phyloP scores from a whole-genome alignment of 2,329 filamentous ascomycete species.

The Daldinia sp. region DNA sequence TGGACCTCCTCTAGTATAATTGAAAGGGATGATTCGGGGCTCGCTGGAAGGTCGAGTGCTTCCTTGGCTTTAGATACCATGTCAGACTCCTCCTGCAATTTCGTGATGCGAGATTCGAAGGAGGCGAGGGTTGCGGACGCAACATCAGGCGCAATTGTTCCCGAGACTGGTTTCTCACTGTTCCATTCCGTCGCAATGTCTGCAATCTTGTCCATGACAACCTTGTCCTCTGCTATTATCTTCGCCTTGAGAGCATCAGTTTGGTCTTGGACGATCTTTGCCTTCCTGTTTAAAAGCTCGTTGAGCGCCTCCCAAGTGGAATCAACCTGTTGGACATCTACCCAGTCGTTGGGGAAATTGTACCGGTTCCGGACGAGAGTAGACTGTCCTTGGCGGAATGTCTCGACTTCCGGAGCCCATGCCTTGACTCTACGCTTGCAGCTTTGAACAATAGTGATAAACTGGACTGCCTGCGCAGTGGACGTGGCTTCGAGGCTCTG shows the following conservation, averaged over 20 bases:
- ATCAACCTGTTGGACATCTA: slow-evolving; percentile 95
- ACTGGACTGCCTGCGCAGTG: slow-evolving; percentile 95
- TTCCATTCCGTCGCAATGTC: slow-evolving; percentile 92
- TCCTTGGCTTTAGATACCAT: slow-evolving; percentile 98
- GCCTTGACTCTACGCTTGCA: slow-evolving; percentile 93
- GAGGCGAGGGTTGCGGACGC: slow-evolving; percentile 83
- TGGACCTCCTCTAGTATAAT: slow-evolving; percentile 94
- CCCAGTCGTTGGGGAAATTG: slow-evolving; percentile 93
- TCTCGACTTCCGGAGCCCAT: slow-evolving; percentile 96
- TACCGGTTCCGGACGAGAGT: slow-evolving; percentile 92
- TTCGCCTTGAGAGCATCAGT: slow-evolving; percentile 95
- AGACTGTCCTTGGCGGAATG: slow-evolving; percentile 95
- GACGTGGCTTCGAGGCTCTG: slow-evolving; percentile 94
- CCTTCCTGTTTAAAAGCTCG: slow-evolving; percentile 90
- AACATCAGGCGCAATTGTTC: slow-evolving; percentile 89
- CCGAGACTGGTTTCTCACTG: slow-evolving; percentile 96
- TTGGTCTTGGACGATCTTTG: slow-evolving; percentile 95
- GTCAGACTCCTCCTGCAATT: slow-evolving; percentile 86
- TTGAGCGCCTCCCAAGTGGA: slow-evolving; percentile 95
- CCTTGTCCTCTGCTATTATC: slow-evolving; percentile 91
- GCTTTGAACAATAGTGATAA: slow-evolving; percentile 97
- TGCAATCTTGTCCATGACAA: slow-evolving; percentile 87
- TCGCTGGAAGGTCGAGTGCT: slow-evolving; percentile 87
- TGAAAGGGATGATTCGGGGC: slow-evolving; percentile 82
- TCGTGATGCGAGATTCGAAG: slow-evolving; percentile 87